Conservation (phyloP, 164 flowering plant species). For the Vitis labrusca region DNA sequence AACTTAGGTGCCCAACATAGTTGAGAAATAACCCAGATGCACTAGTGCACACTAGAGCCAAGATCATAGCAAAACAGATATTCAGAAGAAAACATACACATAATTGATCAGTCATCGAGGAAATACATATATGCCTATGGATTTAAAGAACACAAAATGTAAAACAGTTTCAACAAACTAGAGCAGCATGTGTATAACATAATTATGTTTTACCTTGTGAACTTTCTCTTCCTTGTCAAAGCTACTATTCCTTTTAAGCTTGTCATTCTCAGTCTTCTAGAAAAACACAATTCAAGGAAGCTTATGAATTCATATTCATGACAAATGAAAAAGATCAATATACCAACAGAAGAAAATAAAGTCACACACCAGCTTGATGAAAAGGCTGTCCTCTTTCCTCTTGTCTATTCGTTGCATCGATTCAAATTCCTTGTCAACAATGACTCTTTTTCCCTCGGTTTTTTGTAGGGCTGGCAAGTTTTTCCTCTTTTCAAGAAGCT, state of each 20-base stretch:
- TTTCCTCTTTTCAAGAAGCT: slow-evolving; percentile 31
- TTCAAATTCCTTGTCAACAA: slow-evolving; percentile 33
- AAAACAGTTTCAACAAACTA: no score
- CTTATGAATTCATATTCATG: not conserved
- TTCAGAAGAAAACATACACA: no score
- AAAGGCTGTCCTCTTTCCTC: slow-evolving; percentile 25
- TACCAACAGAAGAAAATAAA: not conserved
- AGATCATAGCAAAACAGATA: no score
- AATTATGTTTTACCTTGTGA: slow-evolving; percentile 24
- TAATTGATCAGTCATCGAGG: no score
- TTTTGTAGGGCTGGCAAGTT: slow-evolving; percentile 27
- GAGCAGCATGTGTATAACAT: not conserved
- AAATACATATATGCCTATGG: no score
- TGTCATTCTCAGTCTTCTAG: slow-evolving; percentile 34
- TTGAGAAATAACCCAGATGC: no score
- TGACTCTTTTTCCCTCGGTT: slow-evolving; percentile 30
- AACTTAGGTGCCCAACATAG: no score
- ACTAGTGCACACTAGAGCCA: no score
- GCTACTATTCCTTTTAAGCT: slow-evolving; percentile 29
- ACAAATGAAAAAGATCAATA: no score
- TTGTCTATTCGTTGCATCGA: slow-evolving; percentile 33
- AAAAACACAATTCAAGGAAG: slow-evolving; percentile 5
- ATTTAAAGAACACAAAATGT: no score
- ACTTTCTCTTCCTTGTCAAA: slow-evolving; percentile 34
- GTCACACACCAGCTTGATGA: slow-evolving; percentile 25